Evolutionary conservation across 805 yeast genomes (phyloP), one percentile per base, ranked within the genome.

Genomic region (Saturnispora galanensis): DNA sequence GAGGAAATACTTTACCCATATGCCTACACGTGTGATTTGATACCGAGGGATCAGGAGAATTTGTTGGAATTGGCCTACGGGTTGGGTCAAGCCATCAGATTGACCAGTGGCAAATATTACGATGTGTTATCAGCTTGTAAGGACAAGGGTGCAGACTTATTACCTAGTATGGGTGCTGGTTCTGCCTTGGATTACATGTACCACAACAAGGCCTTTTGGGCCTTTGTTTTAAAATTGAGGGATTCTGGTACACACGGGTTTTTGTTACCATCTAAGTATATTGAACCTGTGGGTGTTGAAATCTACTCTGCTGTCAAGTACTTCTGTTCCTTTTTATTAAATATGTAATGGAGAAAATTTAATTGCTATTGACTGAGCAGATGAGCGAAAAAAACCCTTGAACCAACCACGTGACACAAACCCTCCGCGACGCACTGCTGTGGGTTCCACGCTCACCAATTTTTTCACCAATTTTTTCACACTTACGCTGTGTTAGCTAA

Each of bases 191-290:
- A 86, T 56, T 86, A 71, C 58, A 82, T 85, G 90, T 86, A 85
- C 56, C 87, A 84, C 61, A 76, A 79, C 55, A 73, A 79, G 47
- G 93, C 93, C 0, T 76, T 70, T 54, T 84, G 89, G 88, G 94
- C 95, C 1, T 81, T 80, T 62, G 94, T 84, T 55, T 65, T 87
- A 47, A 84, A 86, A 62, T 66, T 87, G 45, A 71, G 95, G 55
- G 95, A 86, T 57, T 74, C 82, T 15, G 95, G 95, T 0, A 71
- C 76, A 40, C 89, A 83, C 56, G 96, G 96, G 1, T 87, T 85
- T 56, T 68, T 87, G 51, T 66, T 86, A 35, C 95, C 96, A 6
- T 55, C 79, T 1, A 74, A 74, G 53, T 76, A 67, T 56, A 86
- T 87, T 45, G 66, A 58, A 18, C 90, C 95, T 1, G 94, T 84